Evolutionary conservation across 73 alveolate genomes (phyloP), one percentile per base, ranked within the genome.

Genomic region (Blepharisma japonicum): DNA sequence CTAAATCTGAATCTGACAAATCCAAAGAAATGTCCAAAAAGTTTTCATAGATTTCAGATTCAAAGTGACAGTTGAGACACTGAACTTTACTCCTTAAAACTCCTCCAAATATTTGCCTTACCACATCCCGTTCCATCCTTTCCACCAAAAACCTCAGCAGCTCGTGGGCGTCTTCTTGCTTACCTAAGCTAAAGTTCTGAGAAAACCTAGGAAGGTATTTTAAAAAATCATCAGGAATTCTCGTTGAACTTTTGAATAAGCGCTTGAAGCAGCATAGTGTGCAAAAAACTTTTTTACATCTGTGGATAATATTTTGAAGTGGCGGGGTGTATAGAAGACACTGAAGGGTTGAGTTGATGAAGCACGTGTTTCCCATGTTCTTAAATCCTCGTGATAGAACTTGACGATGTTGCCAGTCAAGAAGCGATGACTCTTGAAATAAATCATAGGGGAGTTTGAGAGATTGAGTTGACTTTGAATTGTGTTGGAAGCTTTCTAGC

Each of bases 151-250:
- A 14, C 25, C 81, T 20, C 8, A 81, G 49, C 45, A 81, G 74
- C 70, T 85, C 92, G 68, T 85, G 88, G 27, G 92, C 88, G 49
- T 85, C 92, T 72, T 85, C 92, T 50, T 85, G 81, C 39, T 80
- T 38, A 1, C 86, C 88, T 6, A 67, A 14, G 23, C 27, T 53
- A 20, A 53, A 53, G 27, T 4, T 53, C 23, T 53, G n/a, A 53
- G 67, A 32, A 32, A 32, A 32, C 42, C 42, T 32, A 0, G 42
- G 42, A 32, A 32, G 42, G 42, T 32, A 32, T 32, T 32, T 32
- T 32, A 32, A 32, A 32, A 32, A 32, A 32, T 32, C 42, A 32
- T 32, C 42, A 32, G 42, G 42, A n/a, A 61, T 39, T 61, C 47
- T 8, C 18, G 74, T 14, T 25, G 47, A 14, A 25, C 74, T 61